Evolutionary conservation across 306 rosid species (phyloP), one percentile per base, ranked within the genome.

Genomic region (Sophora flavescens): DNA sequence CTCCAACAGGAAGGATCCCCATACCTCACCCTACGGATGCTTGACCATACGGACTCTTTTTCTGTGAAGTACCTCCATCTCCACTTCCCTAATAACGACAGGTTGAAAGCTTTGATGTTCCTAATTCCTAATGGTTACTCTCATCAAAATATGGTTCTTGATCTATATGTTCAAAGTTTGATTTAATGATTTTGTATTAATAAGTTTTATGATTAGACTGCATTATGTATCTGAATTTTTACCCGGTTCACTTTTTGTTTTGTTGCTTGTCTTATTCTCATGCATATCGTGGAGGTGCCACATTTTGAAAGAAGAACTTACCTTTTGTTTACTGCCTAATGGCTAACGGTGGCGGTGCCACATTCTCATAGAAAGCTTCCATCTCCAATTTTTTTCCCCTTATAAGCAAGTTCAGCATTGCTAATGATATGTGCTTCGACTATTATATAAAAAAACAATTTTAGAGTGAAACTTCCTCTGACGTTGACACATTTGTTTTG

Each of bases 141-240:
- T 68, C 16, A 17, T 16, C 13, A 48, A 68, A 39, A 32, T 9
- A 14, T 51, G 18, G 56, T 51, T 14, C 18, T 44, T 44, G 15
- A 15, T 70, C 50, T 33, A 3, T 9, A 4, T 36, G 48, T 15
- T 70, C 16, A 28, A 30, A 14, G 8, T 15, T 70, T 10, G 36
- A 52, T 15, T n/a, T 28, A 36, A 17, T 66, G 5, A 11, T 52
- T 32, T 58, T 58, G 52, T 77, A 18, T 7, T 18, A 26, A 17
- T 16, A 8, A 45, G 53, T 42, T 77, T 48, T 39, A 64, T 59
- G 38, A 17, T 68, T 39, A 9, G 26, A 22, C 22, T 22, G 18
- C 47, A 22, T 69, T 48, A 35, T 14, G n/a, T 16, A 72, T 48
- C 78, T 63, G 13, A 35, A 17, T 14, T 64, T 56, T 26, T 39